Base-by-base conservation (phyloP, 2,329 filamentous ascomycete species). In the Geosmithia flava region DNA sequence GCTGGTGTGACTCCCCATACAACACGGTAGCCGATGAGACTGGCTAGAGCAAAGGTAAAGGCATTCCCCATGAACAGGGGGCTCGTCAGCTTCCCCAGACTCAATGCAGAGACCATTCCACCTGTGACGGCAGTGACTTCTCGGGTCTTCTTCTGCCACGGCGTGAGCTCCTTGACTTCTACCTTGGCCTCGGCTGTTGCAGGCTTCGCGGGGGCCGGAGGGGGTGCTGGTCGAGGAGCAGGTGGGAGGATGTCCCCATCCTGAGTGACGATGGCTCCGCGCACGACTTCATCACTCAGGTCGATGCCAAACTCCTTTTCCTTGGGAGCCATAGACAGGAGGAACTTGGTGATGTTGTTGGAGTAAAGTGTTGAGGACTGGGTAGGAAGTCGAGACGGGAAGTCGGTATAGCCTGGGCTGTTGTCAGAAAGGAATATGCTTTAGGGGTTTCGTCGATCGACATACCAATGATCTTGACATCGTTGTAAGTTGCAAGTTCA, bases 321-420 rank as follows among this genome's bases (percentile, higher is more conserved):
- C 50, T 83, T 76, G 1, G 87, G 86, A 1, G 81, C 66, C 73
- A 95, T 87, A 0, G 88, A 93, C 10, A 95, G 72, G 27, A 95
- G 69, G 49, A 90, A 85, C 60, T 95, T 95, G 54, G 83, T 89
- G 57, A 95, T 90, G 60, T 95, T 95, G 74, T 95, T 95, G 2
- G 87, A 93, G 65, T 95, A 95, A 19, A 95, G 69, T 0, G 87
- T 94, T 0, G 88, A 94, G 0, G 88, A 87, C 62, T 95, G 89
- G 0, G 88, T 94, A 0, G 89, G 87, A 2, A 95, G 73, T 44
- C 88, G 78, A 30, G 88, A 94, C 1, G 89, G 88, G 27, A 95
- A 73, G 64, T 95, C 88, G 42, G 88, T 94, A 62, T 94, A 95
- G 33, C 85, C 78, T 80, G 17, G n/a, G 13, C 29, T 3, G 20